Conservation (phyloP, 2,329 filamentous ascomycete species). For the Penicillium digitatum region DNA sequence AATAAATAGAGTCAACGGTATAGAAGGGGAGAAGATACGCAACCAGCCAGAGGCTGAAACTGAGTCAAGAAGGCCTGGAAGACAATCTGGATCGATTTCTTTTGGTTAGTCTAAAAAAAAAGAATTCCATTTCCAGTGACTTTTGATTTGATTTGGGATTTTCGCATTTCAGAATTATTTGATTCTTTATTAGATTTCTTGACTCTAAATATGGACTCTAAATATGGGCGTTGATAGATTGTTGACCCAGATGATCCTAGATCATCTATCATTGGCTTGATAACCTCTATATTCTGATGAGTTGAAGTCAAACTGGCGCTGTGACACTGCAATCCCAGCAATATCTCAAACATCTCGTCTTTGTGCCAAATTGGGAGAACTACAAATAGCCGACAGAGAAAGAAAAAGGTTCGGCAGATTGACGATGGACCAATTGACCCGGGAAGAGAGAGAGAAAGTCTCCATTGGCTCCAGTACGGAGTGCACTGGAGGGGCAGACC, state of each 20-base stretch:
- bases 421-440: not conserved
- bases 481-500: constrained; percentile 1
- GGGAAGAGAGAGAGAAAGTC: not conserved
- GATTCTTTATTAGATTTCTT: too few species aligned
- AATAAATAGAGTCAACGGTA: constrained; percentile 6
- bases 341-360: constrained; percentile 8
- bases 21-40: constrained; percentile 18
- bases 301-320: too few species aligned
- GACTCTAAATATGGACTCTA: too few species aligned
- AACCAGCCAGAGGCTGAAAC: constrained; percentile 25
- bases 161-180: too few species aligned
- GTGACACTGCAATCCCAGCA: not conserved
- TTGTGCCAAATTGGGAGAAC: constrained; percentile 24
- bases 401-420: not conserved
- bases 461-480: not conserved
- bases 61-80: constrained; percentile 18
- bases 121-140: too few species aligned
- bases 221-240: not conserved
- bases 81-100: constrained; percentile 16
- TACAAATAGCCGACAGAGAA: not conserved
- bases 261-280: constrained; percentile 1
- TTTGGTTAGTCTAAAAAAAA: not conserved
- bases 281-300: not conserved
- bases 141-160: too few species aligned
- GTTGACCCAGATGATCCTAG: not conserved